Percentiles rank a stretch among this genome's conserved stretches.
phyloP scores from a whole-genome alignment of 2,329 filamentous ascomycete species.

The Hansfordia pulvinata region DNA sequence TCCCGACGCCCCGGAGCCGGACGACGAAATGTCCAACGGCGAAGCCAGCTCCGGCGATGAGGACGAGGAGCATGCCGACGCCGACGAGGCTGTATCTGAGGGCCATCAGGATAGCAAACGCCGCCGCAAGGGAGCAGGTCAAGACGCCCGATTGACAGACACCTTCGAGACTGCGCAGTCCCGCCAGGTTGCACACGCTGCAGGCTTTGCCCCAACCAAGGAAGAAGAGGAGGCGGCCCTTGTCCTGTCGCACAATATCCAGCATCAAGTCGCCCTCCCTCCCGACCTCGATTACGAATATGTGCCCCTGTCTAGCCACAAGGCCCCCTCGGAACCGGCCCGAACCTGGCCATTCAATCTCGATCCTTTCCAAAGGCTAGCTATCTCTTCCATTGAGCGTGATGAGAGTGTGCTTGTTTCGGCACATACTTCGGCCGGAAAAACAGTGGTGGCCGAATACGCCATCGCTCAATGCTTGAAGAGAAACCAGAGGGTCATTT shows the following conservation, averaged over 20 bases:
- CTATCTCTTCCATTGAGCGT: conserved; percentile 87
- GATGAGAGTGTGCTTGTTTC: conserved; percentile 95
- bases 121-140: conserved; percentile 48
- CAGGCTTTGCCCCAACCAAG: conserved; percentile 48
- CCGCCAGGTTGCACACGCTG: conserved; percentile 71
- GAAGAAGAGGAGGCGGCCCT: conserved; percentile 54
- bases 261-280: conserved; percentile 91
- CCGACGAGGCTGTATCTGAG: conserved; percentile 22
- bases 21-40: conserved; percentile 23
- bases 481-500: conserved; percentile 96
- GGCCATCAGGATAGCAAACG: conserved; percentile 46
- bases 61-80: conserved; percentile 19
- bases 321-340: conserved; percentile 75
- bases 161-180: conserved; percentile 91
- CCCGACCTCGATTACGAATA: conserved; percentile 92
- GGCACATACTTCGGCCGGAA: conserved; percentile 93
- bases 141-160: conserved; percentile 77
- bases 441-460: conserved; percentile 96
- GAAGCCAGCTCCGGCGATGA: conserved; percentile 18
- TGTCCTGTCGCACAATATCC: conserved; percentile 89
- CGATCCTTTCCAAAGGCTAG: conserved; percentile 93
- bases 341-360: conserved; percentile 78
- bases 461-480: conserved; percentile 95
- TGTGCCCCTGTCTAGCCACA: conserved; percentile 87
- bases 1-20: conserved; percentile 13